Base-by-base conservation (phyloP, 2,329 filamentous ascomycete genomes). In the Paecilomyces dactylethromorphus region DNA sequence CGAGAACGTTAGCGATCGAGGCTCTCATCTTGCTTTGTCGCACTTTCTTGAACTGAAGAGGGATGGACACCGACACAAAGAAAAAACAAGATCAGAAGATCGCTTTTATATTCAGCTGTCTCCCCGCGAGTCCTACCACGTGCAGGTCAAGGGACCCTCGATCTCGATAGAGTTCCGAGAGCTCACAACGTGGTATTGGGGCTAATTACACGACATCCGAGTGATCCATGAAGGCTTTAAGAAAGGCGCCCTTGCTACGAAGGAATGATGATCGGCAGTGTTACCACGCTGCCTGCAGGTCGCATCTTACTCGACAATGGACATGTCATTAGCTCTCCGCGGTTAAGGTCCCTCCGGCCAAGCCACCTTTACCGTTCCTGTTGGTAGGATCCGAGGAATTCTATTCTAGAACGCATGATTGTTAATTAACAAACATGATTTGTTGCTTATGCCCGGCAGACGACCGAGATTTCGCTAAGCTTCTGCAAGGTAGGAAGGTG, bases 1-100 rank as follows among this genome's bases (percentile, higher is more conserved):
- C 63, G 52, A 73, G 64, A 54, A 72, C 54, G 49, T 64, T 59
- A 50, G 64, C 56, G 53, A 68, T 55, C 29, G 65, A 62, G 78
- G 74, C 79, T 79, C 66, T 82, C 80, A 71, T 85, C 78, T 68
- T 84, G 78, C 21, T 52, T 21, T 29, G 66, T 84, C 29, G 83
- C 60, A 79, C 26, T 29, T 29, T 7, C 26, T 29, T 29, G 26
- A 29, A 29, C 26, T 29, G 74, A 64, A 64, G 26, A 52, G 56
- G n/a, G n/a, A 58, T 66, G 65, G 63, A 49, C 56, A 55, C 24
- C 54, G 54, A n/a, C 56, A 18, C 13, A 55, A n/a, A 29, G 39
- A 56, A 53, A 4, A 4, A n/a, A 52, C 21, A 13, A 53, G 11
- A 29, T 51, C 12, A 49, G 31, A 33, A 54, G 39, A 59, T 59